A percentile compares a stretch with the other conserved stretches of the same genome.
phyloP scores from a whole-genome alignment of 2,329 filamentous ascomycete species.

The Trichoderma hamatum region DNA sequence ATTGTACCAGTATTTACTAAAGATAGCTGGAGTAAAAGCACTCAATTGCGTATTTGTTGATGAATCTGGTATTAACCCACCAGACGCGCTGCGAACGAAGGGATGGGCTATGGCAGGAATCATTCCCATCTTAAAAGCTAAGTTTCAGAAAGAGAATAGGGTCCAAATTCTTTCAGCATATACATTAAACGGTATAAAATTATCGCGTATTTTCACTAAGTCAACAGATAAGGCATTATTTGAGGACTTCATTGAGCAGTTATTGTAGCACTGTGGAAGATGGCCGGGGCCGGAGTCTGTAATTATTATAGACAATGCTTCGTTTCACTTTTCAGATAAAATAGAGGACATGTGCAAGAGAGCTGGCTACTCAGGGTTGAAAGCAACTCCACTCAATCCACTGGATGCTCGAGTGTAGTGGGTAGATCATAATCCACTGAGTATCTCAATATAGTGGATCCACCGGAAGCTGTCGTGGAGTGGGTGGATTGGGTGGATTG shows the following conservation, averaged over 20 bases:
- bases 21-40: constrained; percentile 8
- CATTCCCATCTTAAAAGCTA: background rate
- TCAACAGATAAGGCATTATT: constrained; percentile 6
- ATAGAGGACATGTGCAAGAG: no score
- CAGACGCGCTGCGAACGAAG: constrained; percentile 2
- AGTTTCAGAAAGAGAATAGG: background rate
- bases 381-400: no score
- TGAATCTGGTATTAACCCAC: constrained; percentile 5
- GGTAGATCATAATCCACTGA: no score
- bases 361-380: no score
- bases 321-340: no score
- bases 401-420: no score
- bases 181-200: background rate
- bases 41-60: background rate
- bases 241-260: constrained; percentile 5
- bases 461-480: no score
- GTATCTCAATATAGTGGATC: no score
- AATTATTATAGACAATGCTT: no score
- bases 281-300: background rate
- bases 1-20: background rate
- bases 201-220: background rate
- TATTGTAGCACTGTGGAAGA: constrained; percentile 1
- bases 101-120: background rate
- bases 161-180: background rate
- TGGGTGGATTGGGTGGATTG: no score